These are phyloP conservation scores for Thuja plicata DNA, from an alignment of 83 land plant genomes.

Conservation along the genomic window DNA sequence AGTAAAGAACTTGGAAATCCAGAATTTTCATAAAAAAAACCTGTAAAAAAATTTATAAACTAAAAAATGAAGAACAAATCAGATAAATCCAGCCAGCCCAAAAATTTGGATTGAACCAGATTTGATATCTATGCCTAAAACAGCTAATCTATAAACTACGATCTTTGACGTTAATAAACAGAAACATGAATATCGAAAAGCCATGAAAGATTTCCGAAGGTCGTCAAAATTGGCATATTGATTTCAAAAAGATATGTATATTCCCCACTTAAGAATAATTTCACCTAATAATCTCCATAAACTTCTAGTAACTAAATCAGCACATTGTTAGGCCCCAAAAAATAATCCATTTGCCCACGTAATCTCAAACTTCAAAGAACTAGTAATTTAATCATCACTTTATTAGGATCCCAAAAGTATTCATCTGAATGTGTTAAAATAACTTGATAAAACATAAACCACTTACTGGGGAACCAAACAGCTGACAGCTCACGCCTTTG, in stretches of 20 bases:
- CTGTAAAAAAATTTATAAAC: too few relatives aligned
- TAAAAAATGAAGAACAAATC: too few relatives aligned
- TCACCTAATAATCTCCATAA: background rate
- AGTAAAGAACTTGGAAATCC: too few relatives aligned
- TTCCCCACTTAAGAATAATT: background rate
- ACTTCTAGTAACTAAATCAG: background rate
- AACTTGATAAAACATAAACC: background rate
- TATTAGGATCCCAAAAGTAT: background rate
- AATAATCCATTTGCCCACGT: background rate
- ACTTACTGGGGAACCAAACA: conserved; percentile 80
- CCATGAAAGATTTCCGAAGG: background rate
- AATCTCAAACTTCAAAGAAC: too few relatives aligned
- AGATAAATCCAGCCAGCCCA: too few relatives aligned
- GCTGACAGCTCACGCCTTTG: conserved; percentile 55
- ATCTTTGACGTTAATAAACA: background rate
- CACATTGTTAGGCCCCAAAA: background rate
- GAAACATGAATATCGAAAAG: background rate
- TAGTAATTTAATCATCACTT: background rate
- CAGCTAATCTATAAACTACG: background rate
- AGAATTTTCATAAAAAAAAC: too few relatives aligned
- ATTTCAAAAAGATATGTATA: background rate
- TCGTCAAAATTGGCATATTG: background rate
- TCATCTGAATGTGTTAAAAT: background rate
- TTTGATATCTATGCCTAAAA: background rate
- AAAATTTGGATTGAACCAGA: too few relatives aligned